Conservation (phyloP, 352 stramenopile genomes). For the Thraustotheca clavata region DNA sequence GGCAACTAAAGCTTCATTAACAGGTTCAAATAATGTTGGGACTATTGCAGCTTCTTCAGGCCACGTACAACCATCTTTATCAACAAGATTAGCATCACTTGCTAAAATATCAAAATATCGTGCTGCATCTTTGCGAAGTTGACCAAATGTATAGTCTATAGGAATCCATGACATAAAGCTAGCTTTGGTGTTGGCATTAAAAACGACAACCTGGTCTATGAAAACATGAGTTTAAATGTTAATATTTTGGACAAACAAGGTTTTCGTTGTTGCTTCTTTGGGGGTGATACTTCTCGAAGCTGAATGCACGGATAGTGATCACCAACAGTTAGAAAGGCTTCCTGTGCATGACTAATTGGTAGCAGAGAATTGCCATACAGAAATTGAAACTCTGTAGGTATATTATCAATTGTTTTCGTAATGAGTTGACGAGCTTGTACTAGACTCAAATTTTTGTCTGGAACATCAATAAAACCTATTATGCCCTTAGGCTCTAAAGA, state of each 20-base stretch:
- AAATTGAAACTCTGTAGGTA: slow-evolving; percentile 57
- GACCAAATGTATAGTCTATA: slow-evolving; percentile 65
- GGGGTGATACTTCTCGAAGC: slow-evolving; percentile 34
- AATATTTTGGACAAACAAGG: background rate
- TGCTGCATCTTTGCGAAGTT: slow-evolving; percentile 54
- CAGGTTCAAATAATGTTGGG: slow-evolving; percentile 40
- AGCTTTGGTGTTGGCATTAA: slow-evolving; percentile 27
- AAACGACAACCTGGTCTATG: background rate
- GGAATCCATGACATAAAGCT: slow-evolving; percentile 61
- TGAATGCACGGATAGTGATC: slow-evolving; percentile 63
- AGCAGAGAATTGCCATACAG: slow-evolving; percentile 46
- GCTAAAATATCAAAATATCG: slow-evolving; percentile 58
- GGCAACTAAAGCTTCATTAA: slow-evolving; percentile 34
- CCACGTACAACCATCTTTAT: slow-evolving; percentile 62
- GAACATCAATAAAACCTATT: slow-evolving; percentile 67
- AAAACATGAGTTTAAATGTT: background rate
- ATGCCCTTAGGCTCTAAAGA: slow-evolving; percentile 48
- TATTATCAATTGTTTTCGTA: slow-evolving; percentile 59
- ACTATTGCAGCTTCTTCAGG: slow-evolving; percentile 66
- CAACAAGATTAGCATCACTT: slow-evolving; percentile 35
- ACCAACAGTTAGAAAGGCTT: slow-evolving; percentile 44
- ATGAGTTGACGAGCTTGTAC: slow-evolving; percentile 49
- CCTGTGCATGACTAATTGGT: slow-evolving; percentile 50
- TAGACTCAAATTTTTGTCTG: slow-evolving; percentile 45
- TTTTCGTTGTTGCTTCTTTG: background rate